These are phyloP conservation scores for Trichoderma virens DNA, from an alignment of 495 filamentous ascomycete genomes.

Conservation along the genomic window DNA sequence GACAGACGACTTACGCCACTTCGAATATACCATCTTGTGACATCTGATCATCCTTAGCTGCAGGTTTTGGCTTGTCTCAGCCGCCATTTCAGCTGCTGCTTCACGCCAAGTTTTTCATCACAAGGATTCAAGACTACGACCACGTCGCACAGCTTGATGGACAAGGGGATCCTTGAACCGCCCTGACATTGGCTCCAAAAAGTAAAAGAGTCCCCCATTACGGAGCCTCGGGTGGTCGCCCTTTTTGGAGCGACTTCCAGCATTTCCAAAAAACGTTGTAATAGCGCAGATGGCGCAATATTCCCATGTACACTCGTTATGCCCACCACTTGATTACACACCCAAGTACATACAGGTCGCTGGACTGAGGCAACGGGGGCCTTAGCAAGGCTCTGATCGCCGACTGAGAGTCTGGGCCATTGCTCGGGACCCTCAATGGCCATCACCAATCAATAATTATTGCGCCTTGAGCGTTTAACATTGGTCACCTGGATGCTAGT, in stretches of 20 bases:
- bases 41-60: not conserved
- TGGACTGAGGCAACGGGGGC: not conserved
- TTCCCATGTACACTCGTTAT: slow-evolving; percentile 8
- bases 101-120: not conserved
- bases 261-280: slow-evolving; percentile 1
- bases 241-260: not conserved
- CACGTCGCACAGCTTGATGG: not conserved
- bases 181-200: not conserved
- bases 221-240: slow-evolving; percentile 2
- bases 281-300: slow-evolving; percentile 8
- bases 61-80: not conserved
- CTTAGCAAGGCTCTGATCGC: not conserved
- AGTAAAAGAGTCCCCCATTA: not conserved
- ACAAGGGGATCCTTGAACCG: not conserved
- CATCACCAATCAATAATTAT: not conserved
- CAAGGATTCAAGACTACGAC: not conserved
- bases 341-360: not conserved
- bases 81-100: not conserved
- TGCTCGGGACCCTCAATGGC: not conserved
- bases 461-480: not conserved
- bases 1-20: not conserved
- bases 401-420: not conserved
- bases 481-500: not conserved
- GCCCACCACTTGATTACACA: not conserved
- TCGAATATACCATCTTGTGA: not conserved